These are phyloP conservation scores for Margaritispora aquatica DNA, from an alignment of 495 filamentous ascomycete species.

Conservation along the genomic window DNA sequence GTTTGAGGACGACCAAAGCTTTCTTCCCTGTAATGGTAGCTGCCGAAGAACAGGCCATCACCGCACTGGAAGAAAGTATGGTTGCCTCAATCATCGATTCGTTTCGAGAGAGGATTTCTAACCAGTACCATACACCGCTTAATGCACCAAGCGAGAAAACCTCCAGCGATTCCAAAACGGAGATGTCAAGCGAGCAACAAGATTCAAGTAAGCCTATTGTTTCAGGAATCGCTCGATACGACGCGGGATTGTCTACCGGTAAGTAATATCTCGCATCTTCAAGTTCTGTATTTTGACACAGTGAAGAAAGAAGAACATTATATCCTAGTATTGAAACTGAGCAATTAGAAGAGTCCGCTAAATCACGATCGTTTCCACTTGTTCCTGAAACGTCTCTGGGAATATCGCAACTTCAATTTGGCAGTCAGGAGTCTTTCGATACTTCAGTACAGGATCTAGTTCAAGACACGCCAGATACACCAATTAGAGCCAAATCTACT, in stretches of 20 bases:
- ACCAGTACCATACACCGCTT: too few relatives aligned
- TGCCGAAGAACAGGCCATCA: not conserved
- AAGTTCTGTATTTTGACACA: not conserved
- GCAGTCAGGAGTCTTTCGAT: conserved; percentile 11
- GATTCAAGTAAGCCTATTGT: not conserved
- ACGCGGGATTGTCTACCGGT: not conserved
- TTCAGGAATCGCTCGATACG: too few relatives aligned
- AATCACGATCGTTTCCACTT: not conserved
- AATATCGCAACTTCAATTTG: conserved; percentile 4
- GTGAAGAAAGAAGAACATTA: too few relatives aligned
- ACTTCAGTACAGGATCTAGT: conserved; percentile 12
- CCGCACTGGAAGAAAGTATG: not conserved
- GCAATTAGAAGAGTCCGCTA: not conserved
- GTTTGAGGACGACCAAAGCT: not conserved
- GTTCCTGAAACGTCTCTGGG: conserved; percentile 8
- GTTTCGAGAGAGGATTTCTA: not conserved
- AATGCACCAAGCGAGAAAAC: not conserved
- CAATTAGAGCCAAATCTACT: conserved; percentile 8
- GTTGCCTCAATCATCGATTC: not conserved
- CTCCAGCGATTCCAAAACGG: not conserved
- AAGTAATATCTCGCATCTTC: not conserved
- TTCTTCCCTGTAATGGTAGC: not conserved
- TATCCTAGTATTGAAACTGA: not conserved
- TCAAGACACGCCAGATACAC: conserved; percentile 14
- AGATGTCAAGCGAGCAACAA: too few relatives aligned